A percentile compares a stretch with the other conserved stretches of the same genome.
phyloP scores from a whole-genome alignment of 2,329 filamentous ascomycete genomes.

The Nigrospora osmanthi region DNA sequence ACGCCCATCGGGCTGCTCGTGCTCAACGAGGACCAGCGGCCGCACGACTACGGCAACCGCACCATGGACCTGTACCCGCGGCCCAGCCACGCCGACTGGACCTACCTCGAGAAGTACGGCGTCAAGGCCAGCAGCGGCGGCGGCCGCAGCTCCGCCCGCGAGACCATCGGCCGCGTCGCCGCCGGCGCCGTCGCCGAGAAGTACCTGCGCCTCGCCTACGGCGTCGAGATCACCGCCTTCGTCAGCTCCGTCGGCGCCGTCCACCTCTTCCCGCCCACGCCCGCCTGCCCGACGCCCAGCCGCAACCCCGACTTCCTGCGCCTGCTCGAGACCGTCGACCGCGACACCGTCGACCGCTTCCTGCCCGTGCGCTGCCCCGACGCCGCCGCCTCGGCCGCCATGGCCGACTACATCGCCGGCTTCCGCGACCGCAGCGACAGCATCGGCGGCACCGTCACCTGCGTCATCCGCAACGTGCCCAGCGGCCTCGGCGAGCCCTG shows the following conservation, averaged over 20 bases:
- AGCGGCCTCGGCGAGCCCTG: constrained; percentile 84
- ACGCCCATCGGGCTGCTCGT: constrained; percentile 86
- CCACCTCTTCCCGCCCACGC: constrained; percentile 66
- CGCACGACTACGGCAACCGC: constrained; percentile 80
- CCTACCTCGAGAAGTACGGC: constrained; percentile 95
- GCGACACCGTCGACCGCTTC: constrained; percentile 71
- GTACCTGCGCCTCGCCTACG: constrained; percentile 72
- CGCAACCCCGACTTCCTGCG: constrained; percentile 73
- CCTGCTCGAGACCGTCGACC: constrained; percentile 64
- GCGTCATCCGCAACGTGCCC: constrained; percentile 81
- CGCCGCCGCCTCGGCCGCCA: constrained; percentile 52
- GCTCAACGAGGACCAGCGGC: constrained; percentile 86
- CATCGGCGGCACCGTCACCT: constrained; percentile 92
- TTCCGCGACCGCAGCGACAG: constrained; percentile 76
- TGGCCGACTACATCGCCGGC: constrained; percentile 72
- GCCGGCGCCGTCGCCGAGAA: constrained; percentile 92
- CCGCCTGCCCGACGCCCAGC: constrained; percentile 58
- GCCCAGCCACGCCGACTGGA: constrained; percentile 92
- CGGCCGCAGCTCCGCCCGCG: constrained; percentile 82
- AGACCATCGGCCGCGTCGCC: constrained; percentile 90
- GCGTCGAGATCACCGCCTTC: constrained; percentile 87
- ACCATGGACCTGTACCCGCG: constrained; percentile 91
- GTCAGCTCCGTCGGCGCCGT: constrained; percentile 77
- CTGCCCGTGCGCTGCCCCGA: constrained; percentile 85
- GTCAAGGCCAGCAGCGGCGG: constrained; percentile 87